These are phyloP conservation scores for Saccharomyces pastorianus DNA, from an alignment of 1,139 yeast species.

Conservation along the genomic window DNA sequence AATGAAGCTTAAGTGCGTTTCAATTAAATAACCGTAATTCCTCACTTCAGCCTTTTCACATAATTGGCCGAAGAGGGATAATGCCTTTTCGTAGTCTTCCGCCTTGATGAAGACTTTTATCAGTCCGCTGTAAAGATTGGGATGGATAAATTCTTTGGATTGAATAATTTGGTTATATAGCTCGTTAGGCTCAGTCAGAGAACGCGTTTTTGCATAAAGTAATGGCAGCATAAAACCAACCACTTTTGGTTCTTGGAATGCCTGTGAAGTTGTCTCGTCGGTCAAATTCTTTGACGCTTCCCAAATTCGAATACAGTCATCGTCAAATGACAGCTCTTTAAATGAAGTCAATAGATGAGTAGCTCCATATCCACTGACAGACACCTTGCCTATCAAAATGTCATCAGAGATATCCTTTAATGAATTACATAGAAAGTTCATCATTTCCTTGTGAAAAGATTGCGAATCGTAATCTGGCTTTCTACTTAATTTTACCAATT, in stretches of 20 bases:
- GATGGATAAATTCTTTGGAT: constrained; percentile 33
- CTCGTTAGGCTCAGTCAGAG: constrained; percentile 12
- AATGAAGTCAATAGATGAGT: constrained; percentile 49
- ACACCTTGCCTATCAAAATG: constrained; percentile 33
- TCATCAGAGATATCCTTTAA: constrained; percentile 43
- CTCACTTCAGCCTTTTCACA: constrained; percentile 30
- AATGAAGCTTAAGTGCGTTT: constrained; percentile 69
- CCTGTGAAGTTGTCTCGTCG: constrained; percentile 4
- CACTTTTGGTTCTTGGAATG: constrained; percentile 43
- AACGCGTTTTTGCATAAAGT: constrained; percentile 40
- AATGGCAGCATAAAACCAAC: constrained; percentile 66
- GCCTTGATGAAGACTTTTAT: constrained; percentile 47
- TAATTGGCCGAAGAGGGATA: constrained; percentile 40
- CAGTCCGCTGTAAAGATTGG: constrained; percentile 50
- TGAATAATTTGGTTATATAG: constrained; percentile 29
- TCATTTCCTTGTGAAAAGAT: constrained; percentile 42
- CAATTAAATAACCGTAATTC: constrained; percentile 40
- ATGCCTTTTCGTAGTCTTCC: constrained; percentile 42
- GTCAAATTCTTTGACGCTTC: constrained; percentile 22
- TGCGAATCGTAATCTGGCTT: constrained; percentile 47
- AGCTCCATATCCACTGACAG: constrained; percentile 43
- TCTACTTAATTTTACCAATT: constrained; percentile 40
- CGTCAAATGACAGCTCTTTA: constrained; percentile 43
- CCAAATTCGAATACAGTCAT: constrained; percentile 49
- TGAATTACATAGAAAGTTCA: constrained; percentile 36